Evolutionary conservation across 495 filamentous ascomycete genomes (phyloP), one percentile per base, ranked within the genome.

Genomic region (Aspergillus nidulans): DNA sequence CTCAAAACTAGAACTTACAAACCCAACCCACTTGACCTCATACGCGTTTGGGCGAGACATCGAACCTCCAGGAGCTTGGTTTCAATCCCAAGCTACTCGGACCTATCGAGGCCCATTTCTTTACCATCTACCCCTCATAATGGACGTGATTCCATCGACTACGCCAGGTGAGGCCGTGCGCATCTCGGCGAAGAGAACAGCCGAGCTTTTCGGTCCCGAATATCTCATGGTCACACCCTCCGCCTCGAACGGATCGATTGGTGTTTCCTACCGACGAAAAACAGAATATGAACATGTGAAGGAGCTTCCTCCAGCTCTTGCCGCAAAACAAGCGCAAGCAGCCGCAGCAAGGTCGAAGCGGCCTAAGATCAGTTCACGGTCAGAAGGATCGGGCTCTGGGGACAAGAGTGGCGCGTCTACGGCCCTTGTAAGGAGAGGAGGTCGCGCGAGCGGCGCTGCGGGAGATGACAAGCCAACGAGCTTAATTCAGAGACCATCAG

Each of bases 281-380:
- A 76, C 79, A 54, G 92, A 98, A 75, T 98, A 98, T 65, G 79
- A 85, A 59, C 75, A 88, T 60, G 87, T 96, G 19, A 81, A 80
- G 60, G 86, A 89, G 60, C 78, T 97, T 26, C 94, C 94, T n/a
- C 83, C 88, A 41, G 80, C 81, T 13, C 81, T 98, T 13, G 92
- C 89, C 49, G 86, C 87, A 51, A 96, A 96, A 69, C 87, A 92
- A 70, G 84, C 87, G 40, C 78, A 78, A 48, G 84, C 87, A 10
- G 74, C 80, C 13, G 69, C 81, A 12, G 69, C 80, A 9, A 77
- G 78, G 49, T 78, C 81, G 46, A 79, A 84, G 60, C 74, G 84
- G 25, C 83, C 77, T 51, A 73, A 72, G 58, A 76, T 72, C 16
- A 68, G 69, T 46, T 30, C 61, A 18, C 65, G 68, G 41, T 57